These are phyloP conservation scores for Albizia julibrissin DNA, from an alignment of 306 rosid species.

Conservation along the genomic window DNA sequence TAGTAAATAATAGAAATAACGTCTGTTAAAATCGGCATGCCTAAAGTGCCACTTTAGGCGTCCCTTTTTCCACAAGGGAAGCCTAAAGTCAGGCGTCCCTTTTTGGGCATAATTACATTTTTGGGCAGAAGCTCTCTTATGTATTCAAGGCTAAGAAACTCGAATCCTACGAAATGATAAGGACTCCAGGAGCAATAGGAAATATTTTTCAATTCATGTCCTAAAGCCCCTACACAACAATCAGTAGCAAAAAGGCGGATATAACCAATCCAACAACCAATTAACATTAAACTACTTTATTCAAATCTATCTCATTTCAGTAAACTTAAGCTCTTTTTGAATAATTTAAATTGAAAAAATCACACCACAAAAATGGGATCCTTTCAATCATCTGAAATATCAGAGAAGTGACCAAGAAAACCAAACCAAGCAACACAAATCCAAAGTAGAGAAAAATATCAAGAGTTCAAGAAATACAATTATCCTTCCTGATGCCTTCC, in stretches of 20 bases:
- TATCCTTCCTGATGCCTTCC: constrained; percentile 70
- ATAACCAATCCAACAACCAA: not conserved
- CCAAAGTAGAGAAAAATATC: not conserved
- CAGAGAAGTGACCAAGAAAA: not conserved
- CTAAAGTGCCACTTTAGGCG: too few species aligned
- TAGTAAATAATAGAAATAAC: too few species aligned
- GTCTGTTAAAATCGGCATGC: too few species aligned
- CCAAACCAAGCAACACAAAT: not conserved
- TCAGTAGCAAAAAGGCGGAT: not conserved
- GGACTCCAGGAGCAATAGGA: not conserved
- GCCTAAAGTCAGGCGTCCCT: too few species aligned
- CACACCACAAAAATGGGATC: not conserved
- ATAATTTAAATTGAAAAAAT: not conserved
- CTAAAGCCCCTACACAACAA: not conserved
- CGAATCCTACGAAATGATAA: constrained; percentile 4
- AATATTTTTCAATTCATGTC: not conserved
- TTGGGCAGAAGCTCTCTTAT: not conserved
- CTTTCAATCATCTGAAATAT: not conserved
- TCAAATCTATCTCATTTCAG: not conserved
- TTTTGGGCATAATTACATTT: too few species aligned
- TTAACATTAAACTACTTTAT: not conserved
- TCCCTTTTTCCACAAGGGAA: too few species aligned
- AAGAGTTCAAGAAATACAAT: constrained; percentile 30
- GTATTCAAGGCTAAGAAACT: not conserved
- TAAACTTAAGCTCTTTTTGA: not conserved